Evolutionary conservation across 495 filamentous ascomycete genomes (phyloP).

Genomic region (Penicillium paxilli): DNA sequence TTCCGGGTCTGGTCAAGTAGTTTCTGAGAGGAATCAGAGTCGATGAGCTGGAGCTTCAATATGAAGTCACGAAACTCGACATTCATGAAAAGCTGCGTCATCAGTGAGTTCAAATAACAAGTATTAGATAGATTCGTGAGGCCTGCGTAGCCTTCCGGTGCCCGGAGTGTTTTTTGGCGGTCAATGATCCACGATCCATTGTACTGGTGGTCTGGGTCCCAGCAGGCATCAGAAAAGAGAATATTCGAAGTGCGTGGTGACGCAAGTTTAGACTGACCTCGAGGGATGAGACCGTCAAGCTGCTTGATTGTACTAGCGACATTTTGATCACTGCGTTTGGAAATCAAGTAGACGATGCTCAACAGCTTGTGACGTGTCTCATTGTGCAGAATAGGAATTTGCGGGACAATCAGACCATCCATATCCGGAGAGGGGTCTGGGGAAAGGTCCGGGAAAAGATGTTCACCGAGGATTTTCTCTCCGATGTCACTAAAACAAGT

Average conservation of each 20-base stretch:
- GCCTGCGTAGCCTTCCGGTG: conserved; percentile 76
- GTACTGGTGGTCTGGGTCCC: conserved; percentile 36
- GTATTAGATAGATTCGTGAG: conserved; percentile 91
- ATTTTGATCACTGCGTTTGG: conserved; percentile 51
- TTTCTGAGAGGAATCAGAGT: conserved; percentile 57
- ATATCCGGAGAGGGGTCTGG: conserved; percentile 8
- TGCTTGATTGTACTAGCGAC: conserved; percentile 52
- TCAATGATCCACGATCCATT: conserved; percentile 53
- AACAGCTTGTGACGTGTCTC: conserved; percentile 64
- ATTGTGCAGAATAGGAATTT: conserved; percentile 51
- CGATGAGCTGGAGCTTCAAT: conserved; percentile 58
- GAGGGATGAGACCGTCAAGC: conserved; percentile 53
- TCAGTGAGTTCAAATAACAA: conserved; percentile 94
- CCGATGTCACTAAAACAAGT: conserved; percentile 45
- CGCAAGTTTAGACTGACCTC: conserved; percentile 32
- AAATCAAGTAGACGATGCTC: conserved; percentile 58
- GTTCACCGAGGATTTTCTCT: conserved; percentile 61
- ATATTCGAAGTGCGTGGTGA: not conserved
- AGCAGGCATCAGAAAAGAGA: conserved; percentile 1
- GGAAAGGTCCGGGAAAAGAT: conserved; percentile 67
- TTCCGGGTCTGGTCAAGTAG: conserved; percentile 76
- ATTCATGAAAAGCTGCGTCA: conserved; percentile 98
- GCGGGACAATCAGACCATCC: conserved; percentile 19
- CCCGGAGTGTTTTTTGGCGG: conserved; percentile 66
- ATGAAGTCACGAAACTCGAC: conserved; percentile 84